These are phyloP conservation scores for Tillandsia fasciculata DNA, from an alignment of 176 grass and related monocot species.

Conservation along the genomic window DNA sequence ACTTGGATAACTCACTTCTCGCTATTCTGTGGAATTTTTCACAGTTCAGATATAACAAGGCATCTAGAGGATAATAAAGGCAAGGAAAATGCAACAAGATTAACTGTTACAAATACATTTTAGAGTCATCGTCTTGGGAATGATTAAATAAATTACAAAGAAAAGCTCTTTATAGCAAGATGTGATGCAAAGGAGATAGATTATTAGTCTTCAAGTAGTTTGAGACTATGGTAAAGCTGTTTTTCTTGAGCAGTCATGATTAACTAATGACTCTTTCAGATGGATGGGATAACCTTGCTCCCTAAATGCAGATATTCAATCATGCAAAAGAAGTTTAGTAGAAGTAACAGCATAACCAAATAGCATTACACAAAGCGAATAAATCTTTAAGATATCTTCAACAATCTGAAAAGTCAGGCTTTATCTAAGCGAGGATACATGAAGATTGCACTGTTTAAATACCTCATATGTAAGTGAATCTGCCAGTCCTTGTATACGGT, in stretches of 20 bases:
- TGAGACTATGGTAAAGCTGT: background rate
- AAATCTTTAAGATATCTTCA: too few relatives aligned
- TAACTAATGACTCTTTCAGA: background rate
- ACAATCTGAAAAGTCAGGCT: too few relatives aligned
- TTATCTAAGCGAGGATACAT: too few relatives aligned
- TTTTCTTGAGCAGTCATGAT: background rate
- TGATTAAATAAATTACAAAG: too few relatives aligned
- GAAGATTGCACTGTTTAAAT: conserved; percentile 17
- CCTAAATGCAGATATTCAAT: conserved; percentile 3
- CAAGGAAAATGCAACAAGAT: too few relatives aligned
- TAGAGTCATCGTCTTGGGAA: too few relatives aligned
- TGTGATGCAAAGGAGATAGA: background rate
- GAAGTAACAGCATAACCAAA: background rate
- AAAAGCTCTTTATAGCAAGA: too few relatives aligned
- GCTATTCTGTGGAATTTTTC: too few relatives aligned
- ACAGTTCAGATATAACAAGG: too few relatives aligned
- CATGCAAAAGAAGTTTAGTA: background rate
- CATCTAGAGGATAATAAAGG: too few relatives aligned
- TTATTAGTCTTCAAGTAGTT: background rate
- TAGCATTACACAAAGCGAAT: background rate
- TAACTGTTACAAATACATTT: too few relatives aligned
- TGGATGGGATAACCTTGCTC: background rate
- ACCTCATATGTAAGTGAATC: conserved; percentile 94
- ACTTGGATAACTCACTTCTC: too few relatives aligned
- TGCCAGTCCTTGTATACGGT: conserved; percentile 86